Percentiles rank a stretch among this genome's conserved stretches.
These are phyloP conservation scores for Xylariaceae sp. DNA, from an alignment of 2,329 filamentous ascomycete genomes.

Conservation along the genomic window DNA sequence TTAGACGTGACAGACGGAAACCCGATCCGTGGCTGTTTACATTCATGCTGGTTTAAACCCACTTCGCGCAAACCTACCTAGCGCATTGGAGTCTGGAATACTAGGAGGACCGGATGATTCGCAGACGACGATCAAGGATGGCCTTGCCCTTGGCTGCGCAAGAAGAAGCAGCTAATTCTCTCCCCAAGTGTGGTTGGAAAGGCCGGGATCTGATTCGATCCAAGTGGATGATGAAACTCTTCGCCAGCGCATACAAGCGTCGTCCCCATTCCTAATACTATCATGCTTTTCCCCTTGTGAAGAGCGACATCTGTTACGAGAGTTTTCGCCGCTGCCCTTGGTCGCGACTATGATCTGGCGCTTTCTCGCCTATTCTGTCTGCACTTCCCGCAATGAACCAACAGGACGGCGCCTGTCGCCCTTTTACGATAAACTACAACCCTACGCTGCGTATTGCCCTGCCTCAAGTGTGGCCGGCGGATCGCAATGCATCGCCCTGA, in stretches of 20 bases:
- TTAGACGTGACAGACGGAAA: conserved; percentile 14
- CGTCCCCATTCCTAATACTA: conserved; percentile 13
- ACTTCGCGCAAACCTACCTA: too few relatives aligned
- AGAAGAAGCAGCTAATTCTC: conserved; percentile 4
- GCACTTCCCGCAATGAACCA: conserved; percentile 9
- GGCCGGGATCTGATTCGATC: conserved; percentile 26
- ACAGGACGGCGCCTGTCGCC: too few relatives aligned
- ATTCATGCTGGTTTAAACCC: neutral
- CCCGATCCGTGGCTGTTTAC: conserved; percentile 15
- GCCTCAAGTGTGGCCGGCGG: too few relatives aligned
- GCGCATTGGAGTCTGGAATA: too few relatives aligned
- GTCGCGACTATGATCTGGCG: neutral
- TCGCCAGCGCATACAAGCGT: conserved; percentile 28
- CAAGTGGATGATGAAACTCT: conserved; percentile 25
- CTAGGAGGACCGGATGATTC: conserved; percentile 18
- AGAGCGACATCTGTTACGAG: conserved; percentile 10
- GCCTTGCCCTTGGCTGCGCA: conserved; percentile 22
- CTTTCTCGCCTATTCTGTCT: neutral
- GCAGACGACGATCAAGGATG: conserved; percentile 23
- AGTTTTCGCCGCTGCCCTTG: conserved; percentile 4
- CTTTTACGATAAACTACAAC: too few relatives aligned
- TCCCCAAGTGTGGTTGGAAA: too few relatives aligned
- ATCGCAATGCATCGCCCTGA: neutral
- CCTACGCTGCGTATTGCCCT: too few relatives aligned
- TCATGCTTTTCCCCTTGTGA: conserved; percentile 12